Percentiles rank a stretch among this genome's conserved stretches.
Conservation (phyloP, 495 filamentous ascomycete species). For the Aspergillus leporis region DNA sequence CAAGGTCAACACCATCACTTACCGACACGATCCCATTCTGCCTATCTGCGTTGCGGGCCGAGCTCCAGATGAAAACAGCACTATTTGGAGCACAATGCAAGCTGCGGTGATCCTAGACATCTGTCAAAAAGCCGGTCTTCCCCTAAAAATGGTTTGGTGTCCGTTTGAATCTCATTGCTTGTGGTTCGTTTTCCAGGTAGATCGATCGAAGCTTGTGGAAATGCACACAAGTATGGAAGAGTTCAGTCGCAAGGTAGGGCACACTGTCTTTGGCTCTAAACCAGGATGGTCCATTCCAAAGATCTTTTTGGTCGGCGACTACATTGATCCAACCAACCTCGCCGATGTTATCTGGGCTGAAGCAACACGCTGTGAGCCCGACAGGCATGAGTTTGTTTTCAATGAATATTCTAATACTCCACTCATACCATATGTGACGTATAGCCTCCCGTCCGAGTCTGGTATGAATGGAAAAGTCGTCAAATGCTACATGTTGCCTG, state of each 20-base stretch:
- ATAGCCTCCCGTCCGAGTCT: constrained; percentile 26
- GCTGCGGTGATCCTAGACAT: constrained; percentile 41
- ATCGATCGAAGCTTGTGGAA: constrained; percentile 30
- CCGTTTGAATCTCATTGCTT: constrained; percentile 44
- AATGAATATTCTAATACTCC: constrained; percentile 42
- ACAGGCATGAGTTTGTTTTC: constrained; percentile 36
- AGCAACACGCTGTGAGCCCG: constrained; percentile 40
- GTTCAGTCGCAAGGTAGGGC: constrained; percentile 32
- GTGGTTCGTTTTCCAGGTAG: constrained; percentile 40
- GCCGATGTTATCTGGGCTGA: constrained; percentile 47
- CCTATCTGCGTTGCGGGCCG: constrained; percentile 37
- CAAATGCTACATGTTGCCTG: constrained; percentile 31
- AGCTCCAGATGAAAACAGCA: constrained; percentile 40
- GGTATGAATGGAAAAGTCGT: constrained; percentile 38
- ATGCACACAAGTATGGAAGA: constrained; percentile 33
- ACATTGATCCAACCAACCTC: constrained; percentile 39
- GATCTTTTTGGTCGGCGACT: constrained; percentile 37
- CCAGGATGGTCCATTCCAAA: constrained; percentile 41
- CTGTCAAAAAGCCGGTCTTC: constrained; percentile 34
- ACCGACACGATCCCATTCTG: constrained; percentile 39
- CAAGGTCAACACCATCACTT: constrained; percentile 43
- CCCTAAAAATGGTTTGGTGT: constrained; percentile 36
- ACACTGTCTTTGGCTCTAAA: constrained; percentile 40
- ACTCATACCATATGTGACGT: constrained; percentile 41
- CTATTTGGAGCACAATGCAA: constrained; percentile 40